phyloP scores from a whole-genome alignment of 2,329 filamentous ascomycete genomes.

The Penicillium sp. region DNA sequence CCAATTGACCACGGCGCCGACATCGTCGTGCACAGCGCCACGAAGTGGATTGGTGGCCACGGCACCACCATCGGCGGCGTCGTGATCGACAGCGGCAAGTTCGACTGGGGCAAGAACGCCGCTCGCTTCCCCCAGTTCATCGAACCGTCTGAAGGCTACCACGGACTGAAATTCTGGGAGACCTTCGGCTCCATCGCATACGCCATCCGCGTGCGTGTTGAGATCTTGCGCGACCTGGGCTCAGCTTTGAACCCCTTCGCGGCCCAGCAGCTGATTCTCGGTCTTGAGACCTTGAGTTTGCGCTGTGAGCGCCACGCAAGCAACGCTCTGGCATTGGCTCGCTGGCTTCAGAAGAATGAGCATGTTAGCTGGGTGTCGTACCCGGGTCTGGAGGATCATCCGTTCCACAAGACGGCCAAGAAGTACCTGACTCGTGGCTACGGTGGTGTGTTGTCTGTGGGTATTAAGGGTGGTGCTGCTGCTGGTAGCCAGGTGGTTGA shows the following conservation, averaged over 20 bases:
- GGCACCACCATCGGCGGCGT: conserved; percentile 87
- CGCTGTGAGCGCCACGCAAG: conserved; percentile 79
- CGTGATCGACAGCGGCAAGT: conserved; percentile 82
- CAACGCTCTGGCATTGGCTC: conserved; percentile 74
- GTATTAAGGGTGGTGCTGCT: conserved; percentile 79
- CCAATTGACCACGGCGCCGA: conserved; percentile 89
- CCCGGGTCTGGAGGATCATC: conserved; percentile 77
- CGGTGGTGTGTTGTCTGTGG: conserved; percentile 88
- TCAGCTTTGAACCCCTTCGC: conserved; percentile 80
- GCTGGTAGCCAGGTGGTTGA: conserved; percentile 87
- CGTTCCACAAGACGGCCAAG: conserved; percentile 73
- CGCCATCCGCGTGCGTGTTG: conserved; percentile 78
- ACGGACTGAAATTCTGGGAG: conserved; percentile 63
- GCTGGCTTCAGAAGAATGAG: conserved; percentile 75
- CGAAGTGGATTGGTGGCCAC: conserved; percentile 96
- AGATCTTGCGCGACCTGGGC: conserved; percentile 83
- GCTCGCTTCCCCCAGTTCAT: conserved; percentile 88
- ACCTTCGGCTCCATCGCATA: conserved; percentile 83
- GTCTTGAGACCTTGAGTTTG: conserved; percentile 82
- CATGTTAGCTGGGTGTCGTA: conserved; percentile 93
- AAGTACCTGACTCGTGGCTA: conserved; percentile 80
- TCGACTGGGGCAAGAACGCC: conserved; percentile 83
- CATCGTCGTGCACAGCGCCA: conserved; percentile 89
- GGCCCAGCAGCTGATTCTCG: conserved; percentile 85
- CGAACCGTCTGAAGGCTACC: conserved; percentile 66